phyloP scores from a whole-genome alignment of 2,329 filamentous ascomycete genomes.

The Spiromastix sp. region DNA sequence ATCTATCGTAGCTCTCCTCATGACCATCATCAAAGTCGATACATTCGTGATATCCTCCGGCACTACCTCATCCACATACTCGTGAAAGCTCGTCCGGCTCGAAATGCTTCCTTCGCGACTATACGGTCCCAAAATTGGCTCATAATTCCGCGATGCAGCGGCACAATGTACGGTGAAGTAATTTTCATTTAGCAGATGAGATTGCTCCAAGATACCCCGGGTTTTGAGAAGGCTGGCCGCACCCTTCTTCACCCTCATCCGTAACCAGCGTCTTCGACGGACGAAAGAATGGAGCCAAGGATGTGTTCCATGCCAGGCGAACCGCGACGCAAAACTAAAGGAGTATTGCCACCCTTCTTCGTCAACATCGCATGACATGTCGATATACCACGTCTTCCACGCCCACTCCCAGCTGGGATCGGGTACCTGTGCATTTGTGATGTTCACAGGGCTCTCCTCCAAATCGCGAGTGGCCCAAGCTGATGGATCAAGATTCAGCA shows the following conservation, averaged over 20 bases:
- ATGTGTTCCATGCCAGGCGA: conserved; percentile 77
- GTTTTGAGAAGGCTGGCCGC: conserved; percentile 1
- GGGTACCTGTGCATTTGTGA: conserved; percentile 80
- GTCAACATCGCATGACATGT: conserved; percentile 73
- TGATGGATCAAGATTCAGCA: conserved; percentile 75
- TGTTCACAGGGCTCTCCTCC: conserved; percentile 53
- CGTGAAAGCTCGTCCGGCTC: conserved; percentile 10
- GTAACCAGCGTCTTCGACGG: conserved; percentile 76
- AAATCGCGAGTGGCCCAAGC: conserved; percentile 68
- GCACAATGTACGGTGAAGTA: conserved; percentile 75
- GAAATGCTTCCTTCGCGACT: background rate
- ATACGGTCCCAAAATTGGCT: background rate
- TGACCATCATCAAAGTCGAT: conserved; percentile 54
- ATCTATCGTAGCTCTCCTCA: conserved; percentile 68
- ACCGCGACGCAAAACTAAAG: conserved; percentile 65
- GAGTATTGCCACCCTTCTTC: conserved; percentile 95
- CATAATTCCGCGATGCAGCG: conserved; percentile 3
- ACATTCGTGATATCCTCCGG: conserved; percentile 53
- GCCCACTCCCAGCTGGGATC: conserved; percentile 94
- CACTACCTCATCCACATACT: conserved; percentile 33
- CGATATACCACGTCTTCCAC: conserved; percentile 61
- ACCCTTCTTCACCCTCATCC: conserved; percentile 61
- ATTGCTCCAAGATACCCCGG: background rate
- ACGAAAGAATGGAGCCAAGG: conserved; percentile 95
- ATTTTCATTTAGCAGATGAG: conserved; percentile 52